Evolutionary conservation across 257 asterid species (phyloP).

Genomic region (Solanum medicagineum): DNA sequence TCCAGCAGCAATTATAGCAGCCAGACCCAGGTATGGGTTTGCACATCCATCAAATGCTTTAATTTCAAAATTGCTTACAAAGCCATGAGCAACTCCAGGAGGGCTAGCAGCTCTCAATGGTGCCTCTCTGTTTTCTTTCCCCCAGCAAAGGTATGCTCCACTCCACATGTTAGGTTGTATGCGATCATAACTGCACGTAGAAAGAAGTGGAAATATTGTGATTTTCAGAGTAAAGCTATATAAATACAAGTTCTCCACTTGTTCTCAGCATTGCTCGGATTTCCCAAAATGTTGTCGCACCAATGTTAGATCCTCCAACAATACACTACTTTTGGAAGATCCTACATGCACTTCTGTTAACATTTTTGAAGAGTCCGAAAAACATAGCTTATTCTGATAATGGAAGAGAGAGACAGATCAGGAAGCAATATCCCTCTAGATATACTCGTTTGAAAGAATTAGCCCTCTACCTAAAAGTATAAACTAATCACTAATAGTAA

Average conservation of each 20-base stretch:
- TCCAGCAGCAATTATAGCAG: constrained; percentile 71
- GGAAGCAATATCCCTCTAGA: background rate
- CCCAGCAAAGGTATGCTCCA: constrained; percentile 97
- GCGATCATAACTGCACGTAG: constrained; percentile 68
- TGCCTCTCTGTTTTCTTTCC: constrained; percentile 81
- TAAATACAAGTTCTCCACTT: background rate
- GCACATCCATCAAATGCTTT: constrained; percentile 87
- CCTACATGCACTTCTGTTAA: background rate
- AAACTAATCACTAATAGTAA: background rate
- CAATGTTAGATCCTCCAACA: background rate
- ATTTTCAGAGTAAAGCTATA: background rate
- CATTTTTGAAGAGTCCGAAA: background rate
- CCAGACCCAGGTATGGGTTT: constrained; percentile 81
- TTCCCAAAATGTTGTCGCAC: background rate
- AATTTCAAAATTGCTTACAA: constrained; percentile 76
- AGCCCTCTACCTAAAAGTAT: background rate
- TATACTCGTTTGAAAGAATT: background rate
- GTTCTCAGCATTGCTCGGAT: background rate
- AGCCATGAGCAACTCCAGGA: constrained; percentile 74
- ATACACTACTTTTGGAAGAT: background rate
- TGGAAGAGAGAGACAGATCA: background rate
- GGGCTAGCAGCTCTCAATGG: constrained; percentile 79
- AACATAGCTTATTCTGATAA: background rate
- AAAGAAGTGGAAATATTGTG: background rate
- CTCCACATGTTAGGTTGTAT: constrained; percentile 91